Evolutionary conservation across 1,284 basidiomycete genomes (phyloP), one percentile per base, ranked within the genome.

Genomic region (Ceratobasidium sp.): DNA sequence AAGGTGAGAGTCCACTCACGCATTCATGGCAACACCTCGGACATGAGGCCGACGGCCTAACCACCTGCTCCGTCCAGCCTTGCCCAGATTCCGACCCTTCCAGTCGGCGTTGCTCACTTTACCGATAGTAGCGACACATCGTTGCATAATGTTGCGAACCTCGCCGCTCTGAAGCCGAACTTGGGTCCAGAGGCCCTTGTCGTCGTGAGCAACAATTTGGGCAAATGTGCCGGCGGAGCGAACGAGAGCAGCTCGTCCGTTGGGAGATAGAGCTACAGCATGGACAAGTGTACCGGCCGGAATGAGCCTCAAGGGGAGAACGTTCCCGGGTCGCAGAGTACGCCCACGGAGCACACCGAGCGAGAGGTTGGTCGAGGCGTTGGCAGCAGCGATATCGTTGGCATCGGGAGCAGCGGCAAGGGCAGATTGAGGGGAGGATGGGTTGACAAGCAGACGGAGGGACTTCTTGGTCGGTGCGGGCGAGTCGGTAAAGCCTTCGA

Each of bases 21-120:
- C 91, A 83, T 99, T 99, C 97, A 98, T 98, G 30, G 97, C 97
- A 75, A 98, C 91, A 91, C 97, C 97, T 81, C 97, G 90, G 41
- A 98, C 95, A 76, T 89, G 89, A 1, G 97, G 97, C 78, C 92
- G 84, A 77, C 89, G 83, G 46, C 97, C 97, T 32, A 98, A 83
- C 95, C 96, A 98, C 61, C 98, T 86, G 62, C 85, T 86, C 75
- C 97, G 83, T 52, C 97, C 97, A 18, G 98, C 97, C 83, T 99
- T 99, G 50, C 96, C 97, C 54, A 98, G 83, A 59, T 85, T 88
- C 26, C 89, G 85, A 77, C 92, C 90, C 82, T 95, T 93, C 89
- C 95, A 96, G 76, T 98, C 85, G 72, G 91, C 87, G 82, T 99
- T 99, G 84, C 93, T 95, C 74, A 98, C 96, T 73, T 89, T 89